phyloP scores from a whole-genome alignment of 208 protist species.

The Acanthamoeba royreba region DNA sequence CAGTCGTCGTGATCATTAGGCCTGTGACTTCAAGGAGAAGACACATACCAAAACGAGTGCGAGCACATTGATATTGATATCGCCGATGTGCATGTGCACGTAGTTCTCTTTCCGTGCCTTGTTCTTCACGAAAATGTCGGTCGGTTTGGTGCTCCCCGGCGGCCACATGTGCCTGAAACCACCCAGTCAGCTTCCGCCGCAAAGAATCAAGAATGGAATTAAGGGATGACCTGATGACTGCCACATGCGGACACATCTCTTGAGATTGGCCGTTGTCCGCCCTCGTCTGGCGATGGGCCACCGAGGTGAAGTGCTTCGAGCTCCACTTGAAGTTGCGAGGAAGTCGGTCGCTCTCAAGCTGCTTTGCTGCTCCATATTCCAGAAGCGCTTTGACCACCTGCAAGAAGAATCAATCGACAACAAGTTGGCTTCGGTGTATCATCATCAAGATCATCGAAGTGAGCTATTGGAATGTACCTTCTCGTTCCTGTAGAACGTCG shows the following conservation, averaged over 20 bases:
- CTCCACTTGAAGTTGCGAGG: not conserved
- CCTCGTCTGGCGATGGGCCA: not conserved
- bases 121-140: not conserved
- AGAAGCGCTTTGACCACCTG: not conserved
- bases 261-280: not conserved
- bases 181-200: not conserved
- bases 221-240: not conserved
- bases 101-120: not conserved
- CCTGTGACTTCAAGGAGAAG: not conserved
- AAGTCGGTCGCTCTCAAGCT: not conserved
- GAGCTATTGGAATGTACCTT: not conserved
- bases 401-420: not conserved
- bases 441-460: not conserved
- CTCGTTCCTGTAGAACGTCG: not conserved
- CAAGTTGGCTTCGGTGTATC: no score
- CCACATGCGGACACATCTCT: not conserved
- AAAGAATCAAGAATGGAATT: not conserved
- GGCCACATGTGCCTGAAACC: not conserved
- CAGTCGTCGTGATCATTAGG: not conserved
- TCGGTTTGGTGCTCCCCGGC: not conserved
- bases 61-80: conserved; percentile 4
- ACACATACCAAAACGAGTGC: not conserved
- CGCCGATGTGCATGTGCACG: not conserved
- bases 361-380: not conserved
- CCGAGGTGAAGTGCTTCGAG: not conserved